These are phyloP conservation scores for Falciphora oryzae DNA, from an alignment of 2,329 filamentous ascomycete genomes.

Conservation along the genomic window DNA sequence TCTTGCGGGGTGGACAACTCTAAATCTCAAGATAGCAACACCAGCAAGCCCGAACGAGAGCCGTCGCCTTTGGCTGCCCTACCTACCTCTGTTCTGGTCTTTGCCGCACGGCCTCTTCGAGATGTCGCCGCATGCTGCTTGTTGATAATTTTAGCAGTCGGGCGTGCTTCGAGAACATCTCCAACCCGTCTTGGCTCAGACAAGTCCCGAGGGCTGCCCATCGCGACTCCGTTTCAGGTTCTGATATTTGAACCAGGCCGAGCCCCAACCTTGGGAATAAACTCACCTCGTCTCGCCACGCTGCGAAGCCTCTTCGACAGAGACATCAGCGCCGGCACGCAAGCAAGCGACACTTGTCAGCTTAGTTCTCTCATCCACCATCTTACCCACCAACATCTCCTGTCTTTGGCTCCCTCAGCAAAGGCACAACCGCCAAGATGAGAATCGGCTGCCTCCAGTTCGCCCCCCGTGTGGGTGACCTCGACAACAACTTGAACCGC, in stretches of 20 bases:
- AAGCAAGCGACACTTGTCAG: not conserved
- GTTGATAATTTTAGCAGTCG: conserved; percentile 1
- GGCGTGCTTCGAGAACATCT: not conserved
- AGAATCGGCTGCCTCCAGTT: conserved; percentile 57
- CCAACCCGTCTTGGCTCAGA: not conserved
- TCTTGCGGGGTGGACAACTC: not conserved
- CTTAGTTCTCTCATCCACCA: not conserved
- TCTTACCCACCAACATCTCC: not conserved
- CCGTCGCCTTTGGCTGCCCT: not conserved
- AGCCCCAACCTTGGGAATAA: not conserved
- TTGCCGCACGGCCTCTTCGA: not conserved
- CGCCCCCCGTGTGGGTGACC: conserved; percentile 61
- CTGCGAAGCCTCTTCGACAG: not conserved
- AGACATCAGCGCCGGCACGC: not conserved
- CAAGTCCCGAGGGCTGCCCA: not conserved
- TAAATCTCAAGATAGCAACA: not conserved
- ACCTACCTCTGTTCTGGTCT: not conserved
- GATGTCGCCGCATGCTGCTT: not conserved
- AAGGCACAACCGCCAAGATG: conserved; percentile 19
- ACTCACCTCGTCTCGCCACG: not conserved
- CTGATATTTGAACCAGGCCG: not conserved
- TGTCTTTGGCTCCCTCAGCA: not conserved
- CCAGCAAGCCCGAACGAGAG: too few relatives aligned
- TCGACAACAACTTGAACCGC: conserved; percentile 63
- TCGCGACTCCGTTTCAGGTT: not conserved